phyloP scores from a whole-genome alignment of 305 asterid genomes.

The Striga hermonthica region DNA sequence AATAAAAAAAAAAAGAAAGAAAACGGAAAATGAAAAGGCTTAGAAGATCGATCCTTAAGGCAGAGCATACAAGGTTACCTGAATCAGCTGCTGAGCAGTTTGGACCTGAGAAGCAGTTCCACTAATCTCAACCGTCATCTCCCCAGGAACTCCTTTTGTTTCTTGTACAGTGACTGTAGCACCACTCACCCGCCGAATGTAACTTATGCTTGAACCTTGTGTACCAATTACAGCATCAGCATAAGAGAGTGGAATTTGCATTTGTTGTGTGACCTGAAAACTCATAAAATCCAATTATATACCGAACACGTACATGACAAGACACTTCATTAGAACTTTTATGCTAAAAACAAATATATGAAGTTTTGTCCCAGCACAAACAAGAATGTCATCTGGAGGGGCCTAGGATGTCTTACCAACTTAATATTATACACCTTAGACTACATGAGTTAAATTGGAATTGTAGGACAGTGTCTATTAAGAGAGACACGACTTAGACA shows the following conservation, averaged over 20 bases:
- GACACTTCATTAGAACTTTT: neutral
- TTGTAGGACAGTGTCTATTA: no score
- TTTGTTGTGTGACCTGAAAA: constrained; percentile 76
- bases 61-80: constrained; percentile 44
- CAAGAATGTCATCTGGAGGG: no score
- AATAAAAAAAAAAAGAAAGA: neutral
- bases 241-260: constrained; percentile 80
- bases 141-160: constrained; percentile 84
- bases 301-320: constrained; percentile 8
- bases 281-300: constrained; percentile 21
- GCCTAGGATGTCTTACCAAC: no score
- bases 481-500: no score
- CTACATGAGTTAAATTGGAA: no score
- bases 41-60: neutral
- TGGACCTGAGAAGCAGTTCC: constrained; percentile 96
- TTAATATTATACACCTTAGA: no score
- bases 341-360: no score
- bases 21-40: neutral
- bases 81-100: constrained; percentile 92
- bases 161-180: constrained; percentile 95
- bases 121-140: constrained; percentile 93
- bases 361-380: no score
- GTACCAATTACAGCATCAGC: constrained; percentile 97
- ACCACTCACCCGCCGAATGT: constrained; percentile 87
- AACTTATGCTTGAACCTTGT: constrained; percentile 86